Evolutionary conservation across 305 asterid genomes (phyloP).

Genomic region (Plantago coronopus): DNA sequence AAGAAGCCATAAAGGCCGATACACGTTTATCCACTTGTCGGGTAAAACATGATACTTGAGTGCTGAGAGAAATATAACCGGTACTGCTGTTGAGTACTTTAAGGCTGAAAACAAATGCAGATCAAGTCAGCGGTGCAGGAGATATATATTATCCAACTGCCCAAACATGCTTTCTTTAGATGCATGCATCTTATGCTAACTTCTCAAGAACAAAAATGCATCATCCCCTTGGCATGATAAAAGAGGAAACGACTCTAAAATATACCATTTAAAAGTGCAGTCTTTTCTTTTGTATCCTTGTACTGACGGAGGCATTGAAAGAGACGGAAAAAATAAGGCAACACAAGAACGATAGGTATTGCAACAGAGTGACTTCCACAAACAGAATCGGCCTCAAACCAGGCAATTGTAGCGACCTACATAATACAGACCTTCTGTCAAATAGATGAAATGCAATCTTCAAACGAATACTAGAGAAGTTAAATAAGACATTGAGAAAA

Average conservation of each 20-base stretch:
- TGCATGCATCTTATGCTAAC: not conserved
- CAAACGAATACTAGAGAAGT: slow-evolving; percentile 7
- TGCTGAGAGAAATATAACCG: slow-evolving; percentile 90
- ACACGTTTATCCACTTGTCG: slow-evolving; percentile 63
- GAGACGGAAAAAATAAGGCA: slow-evolving; percentile 89
- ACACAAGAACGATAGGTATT: slow-evolving; percentile 80
- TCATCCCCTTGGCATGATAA: not conserved
- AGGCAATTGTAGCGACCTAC: slow-evolving; percentile 99
- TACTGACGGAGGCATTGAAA: slow-evolving; percentile 97
- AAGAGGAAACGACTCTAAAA: slow-evolving; percentile 10
- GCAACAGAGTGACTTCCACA: slow-evolving; percentile 99
- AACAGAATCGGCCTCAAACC: slow-evolving; percentile 99
- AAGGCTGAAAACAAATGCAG: slow-evolving; percentile 65
- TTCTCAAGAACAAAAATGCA: not conserved
- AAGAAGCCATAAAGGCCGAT: slow-evolving; percentile 91
- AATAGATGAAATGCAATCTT: slow-evolving; percentile 25
- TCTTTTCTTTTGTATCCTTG: slow-evolving; percentile 85
- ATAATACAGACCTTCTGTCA: slow-evolving; percentile 27
- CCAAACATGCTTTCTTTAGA: not conserved
- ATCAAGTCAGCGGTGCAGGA: slow-evolving; percentile 24
- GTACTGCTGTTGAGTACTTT: slow-evolving; percentile 92
- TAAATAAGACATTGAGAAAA: not conserved
- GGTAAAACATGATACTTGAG: slow-evolving; percentile 90
- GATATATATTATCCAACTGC: not conserved
- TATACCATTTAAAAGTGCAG: slow-evolving; percentile 77